Evolutionary conservation across 2,329 filamentous ascomycete species (phyloP), one percentile per base, ranked within the genome.

Genomic region (Aspergillus neoniger): DNA sequence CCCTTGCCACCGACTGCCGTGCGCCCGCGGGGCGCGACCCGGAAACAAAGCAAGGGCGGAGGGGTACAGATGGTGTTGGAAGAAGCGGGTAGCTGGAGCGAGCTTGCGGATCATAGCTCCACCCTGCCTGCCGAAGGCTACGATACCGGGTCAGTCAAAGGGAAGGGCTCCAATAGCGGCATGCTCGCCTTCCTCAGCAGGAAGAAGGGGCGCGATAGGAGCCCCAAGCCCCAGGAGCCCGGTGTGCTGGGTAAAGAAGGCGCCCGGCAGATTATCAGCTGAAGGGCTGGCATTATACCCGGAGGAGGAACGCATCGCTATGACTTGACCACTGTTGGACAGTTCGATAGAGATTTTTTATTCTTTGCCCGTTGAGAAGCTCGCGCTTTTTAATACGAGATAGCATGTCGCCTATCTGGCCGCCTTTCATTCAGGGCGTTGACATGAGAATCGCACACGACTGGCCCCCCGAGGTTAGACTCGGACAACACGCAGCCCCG

Each of bases 171-270:
- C n/a, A 78, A 76, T 55, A 87, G 88, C 17, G 91, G 93, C 55
- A 94, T 97, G 84, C 89, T 98, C 66, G 91, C 92, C 1, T 96
- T 99, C 75, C 82, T 98, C 62, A 91, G 86, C 65, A 85, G 93
- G 70, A 96, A 96, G 80, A 96, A 91, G 80, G 92, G 93, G 28
- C 84, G 93, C 64, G 92, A 92, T 58, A 88, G 92, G 76, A 97
- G 92, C 74, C 95, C 95, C 1, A 97, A 96, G 79, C 93, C 93
- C 25, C 94, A 92, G 75, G 93, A 98, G 79, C 86, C 92, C 58
- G 95, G 95, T 60, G 93, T 99, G 7, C 74, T 99, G 60, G 95
- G 95, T 59, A 98, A 98, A 74, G 93, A 98, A 75, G 95, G 95
- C 15, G 93, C 95, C 10, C 85, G 95, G 73, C 88, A 92, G 65